phyloP scores from a whole-genome alignment of 495 filamentous ascomycete species.

The Stereocaulon alpinum region DNA sequence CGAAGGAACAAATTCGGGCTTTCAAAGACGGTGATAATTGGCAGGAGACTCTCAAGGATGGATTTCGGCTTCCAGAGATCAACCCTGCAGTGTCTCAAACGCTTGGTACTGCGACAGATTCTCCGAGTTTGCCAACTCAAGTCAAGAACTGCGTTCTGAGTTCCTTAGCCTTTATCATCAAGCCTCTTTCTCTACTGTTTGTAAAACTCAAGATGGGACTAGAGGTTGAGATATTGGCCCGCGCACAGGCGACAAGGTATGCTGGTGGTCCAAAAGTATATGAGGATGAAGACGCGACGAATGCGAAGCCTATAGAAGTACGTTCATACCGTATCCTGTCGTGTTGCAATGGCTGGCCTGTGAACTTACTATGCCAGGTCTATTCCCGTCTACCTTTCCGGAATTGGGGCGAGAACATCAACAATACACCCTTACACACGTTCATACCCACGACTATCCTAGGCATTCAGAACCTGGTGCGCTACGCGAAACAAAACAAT shows the following conservation, averaged over 20 bases:
- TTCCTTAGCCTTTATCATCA: background rate
- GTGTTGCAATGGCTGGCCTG: background rate
- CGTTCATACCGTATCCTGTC: background rate
- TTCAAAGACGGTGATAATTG: background rate
- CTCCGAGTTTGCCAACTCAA: background rate
- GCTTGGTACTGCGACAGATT: background rate
- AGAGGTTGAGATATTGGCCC: background rate
- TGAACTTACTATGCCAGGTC: conserved; percentile 1
- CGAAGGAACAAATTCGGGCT: background rate
- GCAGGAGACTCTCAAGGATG: background rate
- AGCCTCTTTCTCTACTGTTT: background rate
- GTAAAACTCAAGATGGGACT: background rate
- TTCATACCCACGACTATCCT: conserved; percentile 37
- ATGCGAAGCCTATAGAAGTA: background rate
- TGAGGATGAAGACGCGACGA: background rate
- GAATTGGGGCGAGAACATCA: conserved; percentile 42
- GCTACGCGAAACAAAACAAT: conserved; percentile 28
- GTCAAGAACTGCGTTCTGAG: background rate
- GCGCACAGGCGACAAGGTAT: background rate
- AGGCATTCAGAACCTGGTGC: conserved; percentile 38
- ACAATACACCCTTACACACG: conserved; percentile 36
- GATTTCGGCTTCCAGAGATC: background rate
- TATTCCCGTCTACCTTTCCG: conserved; percentile 28
- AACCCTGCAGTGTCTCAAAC: background rate
- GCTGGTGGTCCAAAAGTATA: background rate